Evolutionary conservation across 179 eudicot genomes (phyloP).

Genomic region (Beta corolliflora): DNA sequence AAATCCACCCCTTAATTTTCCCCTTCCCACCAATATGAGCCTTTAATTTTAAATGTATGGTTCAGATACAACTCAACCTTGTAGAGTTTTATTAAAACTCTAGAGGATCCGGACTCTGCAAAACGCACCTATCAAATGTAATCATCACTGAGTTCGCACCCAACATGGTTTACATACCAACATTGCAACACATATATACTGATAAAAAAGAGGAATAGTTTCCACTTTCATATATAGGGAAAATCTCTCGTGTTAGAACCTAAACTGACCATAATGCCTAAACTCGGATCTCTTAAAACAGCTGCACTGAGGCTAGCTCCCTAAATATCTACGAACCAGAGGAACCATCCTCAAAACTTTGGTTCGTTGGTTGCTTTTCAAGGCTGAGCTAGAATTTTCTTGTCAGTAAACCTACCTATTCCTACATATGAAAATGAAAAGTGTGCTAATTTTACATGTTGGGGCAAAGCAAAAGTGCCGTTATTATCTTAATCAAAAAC

Average conservation of each 20-base stretch:
- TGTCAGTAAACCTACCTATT: constrained; percentile 30
- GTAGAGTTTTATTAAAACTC: no score
- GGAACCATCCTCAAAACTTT: not conserved
- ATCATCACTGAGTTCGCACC: no score
- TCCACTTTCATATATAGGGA: constrained; percentile 12
- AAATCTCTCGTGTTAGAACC: constrained; percentile 11
- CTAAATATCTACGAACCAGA: not conserved
- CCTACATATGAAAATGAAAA: constrained; percentile 32
- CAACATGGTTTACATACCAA: not conserved
- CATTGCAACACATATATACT: not conserved
- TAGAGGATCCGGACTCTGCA: no score
- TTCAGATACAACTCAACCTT: no score
- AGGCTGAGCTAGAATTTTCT: constrained; percentile 15
- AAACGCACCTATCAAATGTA: no score
- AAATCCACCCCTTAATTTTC: no score
- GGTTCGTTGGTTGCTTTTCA: constrained; percentile 6
- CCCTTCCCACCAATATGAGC: no score
- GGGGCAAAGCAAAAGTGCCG: constrained; percentile 4
- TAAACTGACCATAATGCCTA: no score
- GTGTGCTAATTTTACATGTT: constrained; percentile 27
- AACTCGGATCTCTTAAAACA: constrained; percentile 1
- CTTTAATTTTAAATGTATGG: no score
- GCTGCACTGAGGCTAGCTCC: constrained; percentile 2
- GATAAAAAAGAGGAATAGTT: not conserved
- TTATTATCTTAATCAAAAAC: constrained; percentile 21